Evolutionary conservation across 768 basidiomycete genomes (phyloP), one percentile per base, ranked within the genome.

Genomic region (Agaricus sinodeliciosus): DNA sequence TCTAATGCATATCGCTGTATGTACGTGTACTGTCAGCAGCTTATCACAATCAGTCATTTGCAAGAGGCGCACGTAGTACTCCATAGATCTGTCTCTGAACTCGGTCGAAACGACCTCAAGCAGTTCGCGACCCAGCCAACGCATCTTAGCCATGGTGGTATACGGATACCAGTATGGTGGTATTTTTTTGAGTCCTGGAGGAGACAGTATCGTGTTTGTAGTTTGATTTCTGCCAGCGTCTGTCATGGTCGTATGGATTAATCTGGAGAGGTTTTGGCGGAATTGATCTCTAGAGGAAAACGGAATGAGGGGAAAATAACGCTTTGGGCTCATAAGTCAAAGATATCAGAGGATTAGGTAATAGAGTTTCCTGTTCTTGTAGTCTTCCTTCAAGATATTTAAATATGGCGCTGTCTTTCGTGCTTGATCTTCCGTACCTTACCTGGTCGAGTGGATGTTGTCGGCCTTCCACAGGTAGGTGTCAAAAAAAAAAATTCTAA

Each of bases 111-210:
- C 86, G 36, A 96, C 85, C 67, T 97, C 94, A 19, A 97, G 69
- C 35, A 96, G 75, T 65, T 93, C 87, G 43, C 94, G 75, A 31
- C 87, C 85, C 35, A 91, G 74, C 93, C 94, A 96, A 26, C 94
- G 79, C 48, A 84, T 79, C 66, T 97, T 97, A 18, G 92, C 91
- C 82, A 87, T 94, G 0, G 93, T 95, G 8, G 84, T 89, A 63
- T 94, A 90, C 2, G 92, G 88, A 65, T 90, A 88, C 90, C 92
- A 96, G 65, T 95, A 95, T 0, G 94, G 88, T 39, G 84, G 71
- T 48, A 87, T 78, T 65, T 92, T 91, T 64, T 87, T 86, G 55
- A 96, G 72, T 9, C 83, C 84, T 3, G 65, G 63, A 31, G 63
- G 57, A 36, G 63, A 55, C 63, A 48, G 60, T 56, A 48, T 57